phyloP scores from a whole-genome alignment of 176 grass and related monocot genomes.

The Phoenix roebelenii region DNA sequence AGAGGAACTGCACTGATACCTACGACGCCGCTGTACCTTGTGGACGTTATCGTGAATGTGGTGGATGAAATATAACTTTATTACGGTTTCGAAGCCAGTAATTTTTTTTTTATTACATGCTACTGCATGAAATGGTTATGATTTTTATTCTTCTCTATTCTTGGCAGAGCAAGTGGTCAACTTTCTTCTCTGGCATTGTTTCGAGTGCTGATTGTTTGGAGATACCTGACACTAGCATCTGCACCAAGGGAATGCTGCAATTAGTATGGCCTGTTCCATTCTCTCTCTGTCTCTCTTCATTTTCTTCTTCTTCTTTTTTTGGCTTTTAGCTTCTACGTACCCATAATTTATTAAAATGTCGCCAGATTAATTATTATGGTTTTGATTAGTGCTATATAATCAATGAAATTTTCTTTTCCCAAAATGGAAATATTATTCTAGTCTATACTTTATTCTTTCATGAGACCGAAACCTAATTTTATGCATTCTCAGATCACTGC shows the following conservation, averaged over 20 bases:
- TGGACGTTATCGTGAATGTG: slow-evolving; percentile 35
- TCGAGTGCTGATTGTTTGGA: slow-evolving; percentile 9
- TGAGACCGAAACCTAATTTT: not conserved
- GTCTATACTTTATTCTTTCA: slow-evolving; percentile 3
- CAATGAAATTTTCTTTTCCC: not conserved
- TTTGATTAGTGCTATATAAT: not conserved
- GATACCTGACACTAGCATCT: slow-evolving; percentile 11
- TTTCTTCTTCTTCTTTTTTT: too few relatives aligned
- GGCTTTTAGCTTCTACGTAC: too few relatives aligned
- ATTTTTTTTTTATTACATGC: not conserved
- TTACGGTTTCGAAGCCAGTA: too few relatives aligned
- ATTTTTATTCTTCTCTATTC: slow-evolving; percentile 7
- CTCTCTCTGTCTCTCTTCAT: too few relatives aligned
- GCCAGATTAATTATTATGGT: too few relatives aligned
- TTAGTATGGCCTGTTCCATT: too few relatives aligned
- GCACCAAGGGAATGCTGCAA: too few relatives aligned
- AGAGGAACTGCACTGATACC: slow-evolving; percentile 27
- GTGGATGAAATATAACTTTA: slow-evolving; percentile 25
- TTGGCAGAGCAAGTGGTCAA: slow-evolving; percentile 32
- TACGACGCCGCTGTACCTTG: slow-evolving; percentile 17
- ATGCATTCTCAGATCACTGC: slow-evolving; percentile 26
- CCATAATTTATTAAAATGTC: too few relatives aligned
- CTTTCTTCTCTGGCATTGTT: slow-evolving; percentile 39
- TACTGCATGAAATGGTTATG: not conserved
- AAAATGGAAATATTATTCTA: not conserved